Evolutionary conservation across 2,329 filamentous ascomycete species (phyloP).

Genomic region (Arthrobotrys sphaeroides): DNA sequence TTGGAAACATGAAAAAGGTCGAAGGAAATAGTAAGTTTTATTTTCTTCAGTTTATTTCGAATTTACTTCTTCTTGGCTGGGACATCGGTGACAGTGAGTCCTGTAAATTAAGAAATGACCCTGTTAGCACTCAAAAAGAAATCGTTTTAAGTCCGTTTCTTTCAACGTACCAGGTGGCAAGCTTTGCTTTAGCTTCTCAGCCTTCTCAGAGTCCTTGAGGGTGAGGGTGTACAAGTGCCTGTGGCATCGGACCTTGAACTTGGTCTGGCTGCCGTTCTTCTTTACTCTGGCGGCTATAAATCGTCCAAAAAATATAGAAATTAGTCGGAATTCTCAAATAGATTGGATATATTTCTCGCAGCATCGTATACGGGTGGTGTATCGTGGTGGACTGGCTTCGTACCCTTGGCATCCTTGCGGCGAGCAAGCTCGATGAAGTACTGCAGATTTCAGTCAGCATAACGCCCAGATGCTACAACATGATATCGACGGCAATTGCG

Average conservation of each 20-base stretch:
- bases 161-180: slow-evolving; percentile 86
- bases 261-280: slow-evolving; percentile 86
- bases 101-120: slow-evolving; percentile 59
- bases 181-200: slow-evolving; percentile 99
- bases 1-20: slow-evolving; percentile 10
- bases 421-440: slow-evolving; percentile 99
- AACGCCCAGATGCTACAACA: background rate
- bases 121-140: background rate
- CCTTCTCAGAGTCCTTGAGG: slow-evolving; percentile 98
- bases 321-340: slow-evolving; percentile 13
- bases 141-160: background rate
- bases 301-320: slow-evolving; percentile 58
- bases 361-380: slow-evolving; percentile 31
- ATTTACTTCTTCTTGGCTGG: slow-evolving; percentile 69
- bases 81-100: slow-evolving; percentile 69
- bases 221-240: slow-evolving; percentile 97
- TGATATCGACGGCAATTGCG: background rate
- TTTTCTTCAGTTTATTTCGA: slow-evolving; percentile 20
- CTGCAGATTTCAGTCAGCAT: slow-evolving; percentile 72
- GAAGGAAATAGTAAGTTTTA: slow-evolving; percentile 7
- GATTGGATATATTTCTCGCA: slow-evolving; percentile 1
- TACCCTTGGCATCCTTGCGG: slow-evolving; percentile 99
- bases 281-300: slow-evolving; percentile 80
- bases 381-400: slow-evolving; percentile 63
- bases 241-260: slow-evolving; percentile 99